These are phyloP conservation scores for Trichoderma lentiforme DNA, from an alignment of 2,329 filamentous ascomycete species.

Conservation along the genomic window DNA sequence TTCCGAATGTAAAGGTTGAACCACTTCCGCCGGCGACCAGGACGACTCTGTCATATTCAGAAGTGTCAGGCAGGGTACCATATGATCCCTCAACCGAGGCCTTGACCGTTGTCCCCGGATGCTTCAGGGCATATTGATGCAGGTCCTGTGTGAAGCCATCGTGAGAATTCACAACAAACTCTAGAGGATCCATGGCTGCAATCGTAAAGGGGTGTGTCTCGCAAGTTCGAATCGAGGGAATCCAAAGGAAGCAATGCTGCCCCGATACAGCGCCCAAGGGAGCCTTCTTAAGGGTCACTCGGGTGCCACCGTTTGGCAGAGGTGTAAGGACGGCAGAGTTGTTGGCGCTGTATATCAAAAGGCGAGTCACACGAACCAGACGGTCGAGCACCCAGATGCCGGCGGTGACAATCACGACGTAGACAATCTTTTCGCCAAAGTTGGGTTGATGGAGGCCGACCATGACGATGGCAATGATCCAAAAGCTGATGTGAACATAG, in stretches of 20 bases:
- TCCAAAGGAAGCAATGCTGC: slow-evolving; percentile 63
- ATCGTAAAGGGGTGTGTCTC: slow-evolving; percentile 66
- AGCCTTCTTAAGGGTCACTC: slow-evolving; percentile 51
- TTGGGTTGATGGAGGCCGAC: slow-evolving; percentile 52
- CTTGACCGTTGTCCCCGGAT: slow-evolving; percentile 47
- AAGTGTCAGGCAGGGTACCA: slow-evolving; percentile 51
- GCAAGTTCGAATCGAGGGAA: slow-evolving; percentile 53
- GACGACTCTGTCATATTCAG: slow-evolving; percentile 53
- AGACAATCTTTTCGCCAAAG: slow-evolving; percentile 39
- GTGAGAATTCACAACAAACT: slow-evolving; percentile 57
- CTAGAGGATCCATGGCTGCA: slow-evolving; percentile 47
- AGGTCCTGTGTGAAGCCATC: slow-evolving; percentile 58
- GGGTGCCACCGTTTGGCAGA: slow-evolving; percentile 52
- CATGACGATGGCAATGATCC: slow-evolving; percentile 46
- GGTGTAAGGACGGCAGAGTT: slow-evolving; percentile 53
- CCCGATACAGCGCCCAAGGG: slow-evolving; percentile 48
- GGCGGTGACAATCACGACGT: slow-evolving; percentile 41
- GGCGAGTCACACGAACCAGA: slow-evolving; percentile 43
- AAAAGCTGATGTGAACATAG: slow-evolving; percentile 49
- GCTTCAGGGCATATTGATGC: slow-evolving; percentile 47
- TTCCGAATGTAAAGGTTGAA: slow-evolving; percentile 52
- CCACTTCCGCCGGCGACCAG: slow-evolving; percentile 60
- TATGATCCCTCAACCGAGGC: slow-evolving; percentile 59
- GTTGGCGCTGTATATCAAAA: slow-evolving; percentile 45
- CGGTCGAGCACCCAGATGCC: slow-evolving; percentile 52